These are phyloP conservation scores for Lodderomyces jiufengensis DNA, from an alignment of 1,139 yeast species.

Conservation along the genomic window DNA sequence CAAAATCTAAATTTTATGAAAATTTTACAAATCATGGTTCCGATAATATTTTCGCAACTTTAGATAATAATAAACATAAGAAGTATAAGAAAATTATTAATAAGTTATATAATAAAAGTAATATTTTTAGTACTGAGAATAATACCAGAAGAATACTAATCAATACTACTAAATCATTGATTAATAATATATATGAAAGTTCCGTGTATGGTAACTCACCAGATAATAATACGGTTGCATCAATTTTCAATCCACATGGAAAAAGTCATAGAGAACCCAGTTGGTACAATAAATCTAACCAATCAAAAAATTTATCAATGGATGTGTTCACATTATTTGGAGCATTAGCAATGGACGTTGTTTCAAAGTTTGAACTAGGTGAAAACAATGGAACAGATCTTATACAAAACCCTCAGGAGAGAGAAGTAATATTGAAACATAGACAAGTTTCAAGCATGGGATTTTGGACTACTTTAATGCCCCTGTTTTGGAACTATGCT, in stretches of 20 bases:
- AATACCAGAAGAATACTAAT: constrained; percentile 23
- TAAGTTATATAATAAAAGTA: constrained; percentile 48
- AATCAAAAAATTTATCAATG: constrained; percentile 30
- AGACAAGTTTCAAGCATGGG: constrained; percentile 59
- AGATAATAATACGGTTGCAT: constrained; percentile 31
- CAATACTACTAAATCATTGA: constrained; percentile 24
- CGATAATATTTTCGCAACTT: constrained; percentile 56
- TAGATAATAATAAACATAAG: constrained; percentile 48
- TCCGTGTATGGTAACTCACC: constrained; percentile 35
- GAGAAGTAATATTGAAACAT: constrained; percentile 46
- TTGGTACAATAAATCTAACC: constrained; percentile 29
- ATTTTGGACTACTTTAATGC: constrained; percentile 67
- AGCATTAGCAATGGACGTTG: constrained; percentile 70
- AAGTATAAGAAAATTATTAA: constrained; percentile 46
- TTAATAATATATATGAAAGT: constrained; percentile 23
- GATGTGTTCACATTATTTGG: constrained; percentile 64
- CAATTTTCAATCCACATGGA: constrained; percentile 32
- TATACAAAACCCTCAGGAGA: constrained; percentile 33
- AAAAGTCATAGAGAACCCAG: constrained; percentile 25
- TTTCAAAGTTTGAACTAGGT: constrained; percentile 62
- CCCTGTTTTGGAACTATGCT: constrained; percentile 49
- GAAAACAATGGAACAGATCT: constrained; percentile 41
- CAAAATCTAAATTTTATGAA: constrained; percentile 58
- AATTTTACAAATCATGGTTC: constrained; percentile 58
- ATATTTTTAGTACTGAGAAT: constrained; percentile 31